Evolutionary conservation across 2,329 filamentous ascomycete species (phyloP), one percentile per base, ranked within the genome.

Genomic region (Shiraia sp.): DNA sequence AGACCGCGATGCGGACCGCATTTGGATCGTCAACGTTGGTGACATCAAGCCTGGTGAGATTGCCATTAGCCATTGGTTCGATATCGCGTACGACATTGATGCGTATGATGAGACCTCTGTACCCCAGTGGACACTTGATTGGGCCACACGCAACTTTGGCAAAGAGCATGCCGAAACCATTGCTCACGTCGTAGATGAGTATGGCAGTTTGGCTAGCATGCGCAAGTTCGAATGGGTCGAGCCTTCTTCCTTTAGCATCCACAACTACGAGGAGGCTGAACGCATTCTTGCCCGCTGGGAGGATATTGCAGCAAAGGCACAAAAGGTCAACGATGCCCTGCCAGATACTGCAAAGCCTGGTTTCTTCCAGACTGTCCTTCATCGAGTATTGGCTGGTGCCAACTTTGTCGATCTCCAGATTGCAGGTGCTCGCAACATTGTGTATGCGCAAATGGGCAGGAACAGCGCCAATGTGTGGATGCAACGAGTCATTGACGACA

Each of bases 21-120:
- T 86, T 47, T 86, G 82, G 83, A 76, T 86, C 30, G 80, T 85
- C 51, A 86, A 86, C 48, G 80, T 86, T 14, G 83, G 82, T 28
- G 83, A 86, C 55, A 73, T 86, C 47, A 86, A 86, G 66, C 79
- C 80, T 1, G 72, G 82, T 32, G 81, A 87, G 69, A 74, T 86
- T 12, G 82, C 83, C 14, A 81, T 87, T 59, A 81, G 74, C 57
- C 83, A 87, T 63, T 86, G 83, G 69, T 71, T 87, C 48, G 83
- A 86, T 49, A 73, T 87, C 46, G 85, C 82, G 1, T 88, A 87
- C 59, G 80, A 87, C 55, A 77, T 79, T 15, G 68, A 77, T 14
- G 60, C 69, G 1, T 85, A 79, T 75, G 73, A 75, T n/a, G 74
- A 78, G 36, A 74, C 79, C 32, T 80, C 77, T 38, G 77, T 80